Conservation (phyloP, 176 grass and related monocot species). For the Musa acuminata region DNA sequence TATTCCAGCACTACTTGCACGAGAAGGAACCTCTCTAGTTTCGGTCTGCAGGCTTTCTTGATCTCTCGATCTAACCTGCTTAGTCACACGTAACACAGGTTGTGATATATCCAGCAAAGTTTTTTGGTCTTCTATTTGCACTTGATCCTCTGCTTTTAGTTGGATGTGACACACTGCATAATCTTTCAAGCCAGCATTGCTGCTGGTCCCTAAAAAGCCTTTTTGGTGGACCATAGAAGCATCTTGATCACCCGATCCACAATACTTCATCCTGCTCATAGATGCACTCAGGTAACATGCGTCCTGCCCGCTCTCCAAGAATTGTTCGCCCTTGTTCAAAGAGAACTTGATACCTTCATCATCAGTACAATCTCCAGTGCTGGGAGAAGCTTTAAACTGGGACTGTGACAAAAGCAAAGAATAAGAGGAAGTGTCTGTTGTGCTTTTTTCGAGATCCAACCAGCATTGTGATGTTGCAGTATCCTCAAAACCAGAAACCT, state of each 20-base stretch:
- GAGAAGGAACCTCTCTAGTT: constrained; percentile 32
- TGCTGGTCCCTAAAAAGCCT: constrained; percentile 42
- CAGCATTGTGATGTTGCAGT: constrained; percentile 29
- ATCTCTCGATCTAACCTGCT: constrained; percentile 31
- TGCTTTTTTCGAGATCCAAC: constrained; percentile 35
- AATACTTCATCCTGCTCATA: neutral
- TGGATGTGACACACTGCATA: constrained; percentile 13
- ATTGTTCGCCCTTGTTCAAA: constrained; percentile 25
- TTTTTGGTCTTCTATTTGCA: constrained; percentile 26
- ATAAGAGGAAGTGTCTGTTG: constrained; percentile 1
- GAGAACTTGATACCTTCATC: constrained; percentile 33
- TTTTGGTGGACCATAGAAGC: constrained; percentile 32
- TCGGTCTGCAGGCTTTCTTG: constrained; percentile 24
- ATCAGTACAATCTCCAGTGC: constrained; percentile 22
- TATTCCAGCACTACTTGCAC: constrained; percentile 21
- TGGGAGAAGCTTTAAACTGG: constrained; percentile 16
- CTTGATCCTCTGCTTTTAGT: constrained; percentile 17
- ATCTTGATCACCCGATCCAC: constrained; percentile 25
- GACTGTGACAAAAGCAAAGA: constrained; percentile 13
- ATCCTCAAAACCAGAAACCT: constrained; percentile 33
- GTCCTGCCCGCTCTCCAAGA: constrained; percentile 32
- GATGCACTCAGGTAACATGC: neutral
- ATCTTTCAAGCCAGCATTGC: constrained; percentile 19
- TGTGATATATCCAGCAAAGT: constrained; percentile 13
- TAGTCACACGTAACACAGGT: constrained; percentile 26